These are phyloP conservation scores for Aureobasidium namibiae DNA, from an alignment of 2,329 filamentous ascomycete genomes.

Conservation along the genomic window DNA sequence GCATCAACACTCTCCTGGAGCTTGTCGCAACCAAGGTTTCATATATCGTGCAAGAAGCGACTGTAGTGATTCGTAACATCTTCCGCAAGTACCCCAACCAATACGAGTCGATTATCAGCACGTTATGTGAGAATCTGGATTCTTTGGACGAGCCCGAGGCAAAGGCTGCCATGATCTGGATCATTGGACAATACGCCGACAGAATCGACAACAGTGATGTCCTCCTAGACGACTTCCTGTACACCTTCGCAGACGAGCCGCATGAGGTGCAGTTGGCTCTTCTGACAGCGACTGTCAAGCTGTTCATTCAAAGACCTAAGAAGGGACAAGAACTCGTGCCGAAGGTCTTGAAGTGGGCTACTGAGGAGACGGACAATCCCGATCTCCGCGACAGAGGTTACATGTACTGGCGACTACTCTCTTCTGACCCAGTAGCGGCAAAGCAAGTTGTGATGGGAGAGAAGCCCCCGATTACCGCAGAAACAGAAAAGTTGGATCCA, in stretches of 20 bases:
- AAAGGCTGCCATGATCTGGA: slow-evolving; percentile 98
- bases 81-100: slow-evolving; percentile 99
- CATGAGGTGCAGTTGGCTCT: slow-evolving; percentile 93
- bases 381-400: slow-evolving; percentile 92
- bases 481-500: slow-evolving; percentile 88
- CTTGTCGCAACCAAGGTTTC: slow-evolving; percentile 96
- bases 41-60: slow-evolving; percentile 98
- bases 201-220: slow-evolving; percentile 95
- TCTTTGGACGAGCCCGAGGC: slow-evolving; percentile 95
- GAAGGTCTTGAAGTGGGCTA: slow-evolving; percentile 95
- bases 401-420: slow-evolving; percentile 98
- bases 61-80: slow-evolving; percentile 96
- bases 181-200: slow-evolving; percentile 95
- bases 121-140: slow-evolving; percentile 91
- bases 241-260: slow-evolving; percentile 87
- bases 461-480: slow-evolving; percentile 91
- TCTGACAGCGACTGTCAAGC: slow-evolving; percentile 90
- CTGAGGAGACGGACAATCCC: slow-evolving; percentile 97
- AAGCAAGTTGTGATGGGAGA: slow-evolving; percentile 92
- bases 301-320: slow-evolving; percentile 94
- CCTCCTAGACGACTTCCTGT: slow-evolving; percentile 87
- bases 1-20: slow-evolving; percentile 87
- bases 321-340: slow-evolving; percentile 91
- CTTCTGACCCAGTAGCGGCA: slow-evolving; percentile 79
- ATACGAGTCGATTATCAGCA: slow-evolving; percentile 95